Evolutionary conservation across 1,139 yeast species (phyloP), one percentile per base, ranked within the genome.

Genomic region (Candida frijolesensis): DNA sequence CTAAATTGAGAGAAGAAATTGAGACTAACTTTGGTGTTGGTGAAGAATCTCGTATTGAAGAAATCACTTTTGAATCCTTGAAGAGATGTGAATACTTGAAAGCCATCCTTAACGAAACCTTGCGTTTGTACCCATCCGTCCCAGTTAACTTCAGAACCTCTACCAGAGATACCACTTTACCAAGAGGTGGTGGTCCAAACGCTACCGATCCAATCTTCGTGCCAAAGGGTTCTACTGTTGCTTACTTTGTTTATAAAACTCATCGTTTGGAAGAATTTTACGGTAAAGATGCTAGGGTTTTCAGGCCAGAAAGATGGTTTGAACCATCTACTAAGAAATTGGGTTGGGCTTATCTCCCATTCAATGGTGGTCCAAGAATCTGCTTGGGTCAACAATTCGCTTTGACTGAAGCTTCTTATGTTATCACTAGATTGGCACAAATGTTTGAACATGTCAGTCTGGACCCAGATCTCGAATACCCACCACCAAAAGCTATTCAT

Each of bases 311-410:
- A 56, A 71, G 84, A 52, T 79, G 84, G 83, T 44, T 44, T 44
- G 46, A 44, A 44, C 60, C 60, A 15, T 71, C 64, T 54, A 61
- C 57, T 25, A 65, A 62, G 49, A 70, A 64, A 60, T 66, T 74
- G 48, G 80, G 79, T 44, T 82, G 84, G 84, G 79, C 77, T 33
- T 81, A 70, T 60, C 63, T 81, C 35, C 84, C 85, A 16, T 81
- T 81, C 68, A 82, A 82, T 57, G 86, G 86, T 47, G 86, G 87
- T 3, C 85, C 86, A 37, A 69, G 86, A 54, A 80, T 82, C 50
- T 82, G 87, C 60, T 68, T 82, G 44, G 86, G 86, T 34, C 85
- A 81, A 65, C 85, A 80, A 62, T 80, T 79, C 65, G 85, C 85
- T 1, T 74, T 82, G 53, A 80, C 84, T 38, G 87, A 82, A 63